Percentiles rank a stretch among this genome's conserved stretches.
These are phyloP conservation scores for Daucus carota DNA, from an alignment of 129 eudicot species.

Conservation along the genomic window DH1_v3.0 NC_030382.2:53590001-53590500, in stretches of 20 bases:
- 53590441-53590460: not conserved
- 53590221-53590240: conserved; percentile 1
- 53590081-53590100: not conserved
- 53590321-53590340: not conserved
- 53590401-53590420: not conserved
- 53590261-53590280: not conserved
- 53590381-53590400: not conserved
- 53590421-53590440: not conserved
- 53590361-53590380: not conserved
- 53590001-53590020: not conserved
- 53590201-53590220: not conserved
- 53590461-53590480: not conserved
- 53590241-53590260: conserved; percentile 2
- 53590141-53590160: not conserved
- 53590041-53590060: not conserved
- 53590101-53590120: not conserved
- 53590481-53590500: not conserved
- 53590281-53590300: not conserved
- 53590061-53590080: not conserved
- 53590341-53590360: not conserved
- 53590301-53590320: not conserved
- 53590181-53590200: conserved; percentile 6
- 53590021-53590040: not conserved
- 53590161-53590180: not conserved
- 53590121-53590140: not conserved